Percentiles rank a stretch among this genome's conserved stretches.
Conservation (phyloP, 1,284 basidiomycete species). For the Apiotrichum domesticum region DNA sequence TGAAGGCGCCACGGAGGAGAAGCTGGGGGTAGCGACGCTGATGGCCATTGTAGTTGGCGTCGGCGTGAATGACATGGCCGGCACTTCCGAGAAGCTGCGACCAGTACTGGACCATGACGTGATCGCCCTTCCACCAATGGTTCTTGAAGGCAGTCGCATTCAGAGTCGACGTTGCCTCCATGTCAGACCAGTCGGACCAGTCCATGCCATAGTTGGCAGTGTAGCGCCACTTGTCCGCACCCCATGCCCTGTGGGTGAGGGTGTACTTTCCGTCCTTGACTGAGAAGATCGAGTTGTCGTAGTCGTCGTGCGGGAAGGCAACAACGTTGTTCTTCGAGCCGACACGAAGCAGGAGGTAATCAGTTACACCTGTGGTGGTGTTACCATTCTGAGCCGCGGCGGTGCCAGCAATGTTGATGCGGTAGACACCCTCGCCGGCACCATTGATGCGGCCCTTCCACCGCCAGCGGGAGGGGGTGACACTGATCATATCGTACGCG, state of each 20-base stretch:
- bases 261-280: conserved; percentile 59
- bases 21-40: conserved; percentile 76
- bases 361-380: conserved; percentile 46
- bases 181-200: conserved; percentile 71
- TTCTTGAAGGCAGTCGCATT: conserved; percentile 56
- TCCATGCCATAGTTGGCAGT: conserved; percentile 77
- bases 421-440: conserved; percentile 18
- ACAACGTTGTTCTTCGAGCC: conserved; percentile 67
- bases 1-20: conserved; percentile 78
- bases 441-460: conserved; percentile 70
- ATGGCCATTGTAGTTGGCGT: conserved; percentile 55
- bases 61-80: conserved; percentile 67
- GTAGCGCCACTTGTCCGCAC: conserved; percentile 82
- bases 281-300: conserved; percentile 57
- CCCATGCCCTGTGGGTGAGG: conserved; percentile 71
- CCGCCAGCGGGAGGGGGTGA: conserved; percentile 57
- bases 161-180: conserved; percentile 66
- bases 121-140: conserved; percentile 74
- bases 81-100: conserved; percentile 59
- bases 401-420: conserved; percentile 48
- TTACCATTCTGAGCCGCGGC: conserved; percentile 12
- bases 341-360: conserved; percentile 73
- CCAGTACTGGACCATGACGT: conserved; percentile 86
- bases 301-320: conserved; percentile 70
- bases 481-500: conserved; percentile 49